These are phyloP conservation scores for Gnomoniopsis sp. DNA, from an alignment of 2,329 filamentous ascomycete genomes.

Conservation along the genomic window DNA sequence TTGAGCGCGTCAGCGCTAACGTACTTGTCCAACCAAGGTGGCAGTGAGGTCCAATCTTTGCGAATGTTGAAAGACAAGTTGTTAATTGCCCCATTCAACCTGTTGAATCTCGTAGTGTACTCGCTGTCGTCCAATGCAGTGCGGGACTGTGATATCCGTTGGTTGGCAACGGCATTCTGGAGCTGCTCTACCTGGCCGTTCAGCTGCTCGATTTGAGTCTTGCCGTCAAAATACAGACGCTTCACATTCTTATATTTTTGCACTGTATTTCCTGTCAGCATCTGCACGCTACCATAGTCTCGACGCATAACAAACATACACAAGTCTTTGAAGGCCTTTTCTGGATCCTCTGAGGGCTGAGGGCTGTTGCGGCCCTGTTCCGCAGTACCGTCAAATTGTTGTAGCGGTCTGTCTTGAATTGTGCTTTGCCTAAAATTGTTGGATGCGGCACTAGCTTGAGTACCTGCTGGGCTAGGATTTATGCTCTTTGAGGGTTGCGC, in stretches of 20 bases:
- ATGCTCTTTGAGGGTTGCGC: constrained; percentile 40
- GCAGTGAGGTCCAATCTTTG: constrained; percentile 85
- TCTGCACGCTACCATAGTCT: constrained; percentile 5
- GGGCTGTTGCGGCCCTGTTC: constrained; percentile 55
- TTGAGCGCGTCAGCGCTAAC: constrained; percentile 83
- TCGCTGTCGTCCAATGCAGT: constrained; percentile 95
- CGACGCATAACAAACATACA: constrained; percentile 36
- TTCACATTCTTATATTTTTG: constrained; percentile 98
- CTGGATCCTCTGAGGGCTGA: constrained; percentile 47
- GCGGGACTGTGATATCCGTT: constrained; percentile 88
- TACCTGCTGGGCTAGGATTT: constrained; percentile 40
- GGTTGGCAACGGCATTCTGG: constrained; percentile 96
- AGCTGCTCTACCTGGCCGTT: constrained; percentile 86
- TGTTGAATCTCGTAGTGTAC: constrained; percentile 83
- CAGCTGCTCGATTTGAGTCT: constrained; percentile 85
- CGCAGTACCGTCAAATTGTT: constrained; percentile 42
- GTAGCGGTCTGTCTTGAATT: constrained; percentile 32
- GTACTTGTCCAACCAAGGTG: constrained; percentile 72
- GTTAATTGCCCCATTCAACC: constrained; percentile 89
- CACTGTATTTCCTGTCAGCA: constrained; percentile 52
- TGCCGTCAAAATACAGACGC: constrained; percentile 94
- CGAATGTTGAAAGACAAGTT: constrained; percentile 95
- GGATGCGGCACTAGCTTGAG: constrained; percentile 29
- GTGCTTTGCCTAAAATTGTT: constrained; percentile 38
- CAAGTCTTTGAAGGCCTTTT: constrained; percentile 57